phyloP scores from a whole-genome alignment of 176 grass and related monocot genomes.

The Chrysopogon serrulatus region DNA sequence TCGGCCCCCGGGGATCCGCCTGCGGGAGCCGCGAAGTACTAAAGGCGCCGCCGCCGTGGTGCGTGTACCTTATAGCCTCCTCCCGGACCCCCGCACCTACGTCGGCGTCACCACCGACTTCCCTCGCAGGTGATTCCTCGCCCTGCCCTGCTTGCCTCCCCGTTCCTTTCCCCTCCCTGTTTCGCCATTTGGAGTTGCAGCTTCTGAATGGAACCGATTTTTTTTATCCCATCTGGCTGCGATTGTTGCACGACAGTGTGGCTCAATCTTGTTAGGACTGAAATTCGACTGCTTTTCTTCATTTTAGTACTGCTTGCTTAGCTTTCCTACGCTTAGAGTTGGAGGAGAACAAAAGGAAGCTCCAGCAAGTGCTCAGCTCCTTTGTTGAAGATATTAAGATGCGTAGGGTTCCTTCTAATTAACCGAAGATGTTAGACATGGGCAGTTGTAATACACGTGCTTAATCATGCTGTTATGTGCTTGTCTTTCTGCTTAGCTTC shows the following conservation, averaged over 20 bases:
- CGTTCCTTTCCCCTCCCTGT: too few species aligned
- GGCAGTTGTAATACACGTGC: not conserved
- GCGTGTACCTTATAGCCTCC: conserved; percentile 24
- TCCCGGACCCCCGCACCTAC: conserved; percentile 50
- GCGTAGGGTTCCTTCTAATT: not conserved
- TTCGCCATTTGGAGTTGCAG: not conserved
- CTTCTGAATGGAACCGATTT: not conserved
- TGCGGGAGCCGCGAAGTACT: not conserved
- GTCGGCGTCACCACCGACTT: conserved; percentile 92
- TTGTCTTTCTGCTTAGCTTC: not conserved
- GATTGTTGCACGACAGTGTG: not conserved
- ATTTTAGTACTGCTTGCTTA: not conserved
- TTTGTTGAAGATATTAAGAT: not conserved
- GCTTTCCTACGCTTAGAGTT: not conserved
- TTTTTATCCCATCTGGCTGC: not conserved
- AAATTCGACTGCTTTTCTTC: not conserved
- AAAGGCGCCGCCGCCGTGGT: conserved; percentile 37
- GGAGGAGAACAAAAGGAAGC: not conserved
- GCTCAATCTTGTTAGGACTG: not conserved
- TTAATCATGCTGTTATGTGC: not conserved
- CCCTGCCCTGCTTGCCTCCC: not conserved
- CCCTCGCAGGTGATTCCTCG: conserved; percentile 51
- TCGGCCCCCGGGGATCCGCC: not conserved
- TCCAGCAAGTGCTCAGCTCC: not conserved
- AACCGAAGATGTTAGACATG: not conserved